Evolutionary conservation across 106 monocot species (phyloP), one percentile per base, ranked within the genome.

Genomic region (Posidonia australis): DNA sequence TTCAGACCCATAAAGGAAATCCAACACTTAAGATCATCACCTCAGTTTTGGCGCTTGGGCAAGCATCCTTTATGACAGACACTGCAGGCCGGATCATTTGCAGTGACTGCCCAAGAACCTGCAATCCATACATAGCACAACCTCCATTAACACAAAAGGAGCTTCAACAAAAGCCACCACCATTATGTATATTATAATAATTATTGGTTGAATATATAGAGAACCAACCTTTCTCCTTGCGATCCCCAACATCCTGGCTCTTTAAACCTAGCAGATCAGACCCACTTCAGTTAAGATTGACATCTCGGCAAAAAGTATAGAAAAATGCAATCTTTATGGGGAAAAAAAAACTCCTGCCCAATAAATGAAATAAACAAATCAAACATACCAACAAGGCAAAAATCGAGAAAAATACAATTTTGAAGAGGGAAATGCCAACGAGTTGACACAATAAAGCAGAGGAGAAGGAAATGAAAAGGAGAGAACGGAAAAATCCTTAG

Each of bases 191-290:
- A 5, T 17, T 26, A 18, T 1, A 7, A 1, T 9, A 9, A 32
- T 10, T 14, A 54, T n/a, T n/a, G 20, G n/a, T 18, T 21, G 5
- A n/a, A n/a, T n/a, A n/a, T 12, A 24, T 17, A 47, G 16, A 10
- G 9, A 36, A 26, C 70, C 31, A 13, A 62, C 70, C 60, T 60
- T 70, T 31, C 70, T 60, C 28, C 70, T 70, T 32, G 61, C 61
- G 14, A 61, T 51, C 30, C 61, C 60, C 49, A 70, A 52, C 70
- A 70, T 70, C 61, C 51, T 30, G 31, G 57, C 30, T 13, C 11
- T 17, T 24, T 7, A 16, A 46, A 44, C 44, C 58, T n/a, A 3
- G 17, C 2, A 36, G 7, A 36, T 36, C 36, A 36, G n/a, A n/a
- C n/a, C n/a, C n/a, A n/a, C n/a, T n/a, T n/a, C n/a, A n/a, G n/a